A percentile compares a stretch with the other conserved stretches of the same genome.
Conservation (phyloP, 805 yeast genomes). For the Candida xiaguanensis region DNA sequence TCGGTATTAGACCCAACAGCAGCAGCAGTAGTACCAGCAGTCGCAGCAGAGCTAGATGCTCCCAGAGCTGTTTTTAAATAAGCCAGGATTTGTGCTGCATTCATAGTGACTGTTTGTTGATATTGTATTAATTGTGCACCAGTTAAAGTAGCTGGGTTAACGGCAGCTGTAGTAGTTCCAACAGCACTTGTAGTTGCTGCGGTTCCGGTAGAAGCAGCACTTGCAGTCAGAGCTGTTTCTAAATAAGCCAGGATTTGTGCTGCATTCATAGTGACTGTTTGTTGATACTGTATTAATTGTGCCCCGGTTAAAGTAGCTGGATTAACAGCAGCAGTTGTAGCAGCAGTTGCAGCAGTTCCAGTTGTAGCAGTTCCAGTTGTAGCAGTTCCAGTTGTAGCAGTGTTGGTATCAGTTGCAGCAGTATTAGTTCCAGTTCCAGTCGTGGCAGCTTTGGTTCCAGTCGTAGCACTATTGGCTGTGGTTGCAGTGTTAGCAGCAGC, state of each 20-base stretch:
- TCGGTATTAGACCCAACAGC: constrained; percentile 16
- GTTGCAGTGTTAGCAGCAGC: constrained; percentile 10
- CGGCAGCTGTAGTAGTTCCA: constrained; percentile 11
- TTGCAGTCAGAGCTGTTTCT: constrained; percentile 4
- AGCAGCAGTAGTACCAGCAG: constrained; percentile 12
- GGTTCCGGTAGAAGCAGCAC: constrained; percentile 12
- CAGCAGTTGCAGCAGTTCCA: constrained; percentile 12
- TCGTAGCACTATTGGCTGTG: constrained; percentile 7
- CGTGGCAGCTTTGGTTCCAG: constrained; percentile 14
- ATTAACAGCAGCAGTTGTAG: constrained; percentile 8
- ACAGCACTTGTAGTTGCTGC: constrained; percentile 8
- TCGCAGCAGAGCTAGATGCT: constrained; percentile 9
- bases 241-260: constrained; percentile 10
- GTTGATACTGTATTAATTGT: constrained; percentile 8
- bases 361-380: constrained; percentile 12
- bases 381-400: constrained; percentile 9
- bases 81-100: constrained; percentile 11
- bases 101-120: constrained; percentile 11
- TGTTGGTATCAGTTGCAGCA: constrained; percentile 10
- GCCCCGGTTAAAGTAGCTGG: constrained; percentile 14
- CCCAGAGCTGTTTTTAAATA: constrained; percentile 10
- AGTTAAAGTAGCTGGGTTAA: constrained; percentile 11
- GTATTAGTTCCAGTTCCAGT: constrained; percentile 8
- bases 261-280: constrained; percentile 13
- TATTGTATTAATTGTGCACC: constrained; percentile 12